Percentiles rank a stretch among this genome's conserved stretches.
Conservation (phyloP, 2,329 filamentous ascomycete species). For the Mycosphaerella sp. region DNA sequence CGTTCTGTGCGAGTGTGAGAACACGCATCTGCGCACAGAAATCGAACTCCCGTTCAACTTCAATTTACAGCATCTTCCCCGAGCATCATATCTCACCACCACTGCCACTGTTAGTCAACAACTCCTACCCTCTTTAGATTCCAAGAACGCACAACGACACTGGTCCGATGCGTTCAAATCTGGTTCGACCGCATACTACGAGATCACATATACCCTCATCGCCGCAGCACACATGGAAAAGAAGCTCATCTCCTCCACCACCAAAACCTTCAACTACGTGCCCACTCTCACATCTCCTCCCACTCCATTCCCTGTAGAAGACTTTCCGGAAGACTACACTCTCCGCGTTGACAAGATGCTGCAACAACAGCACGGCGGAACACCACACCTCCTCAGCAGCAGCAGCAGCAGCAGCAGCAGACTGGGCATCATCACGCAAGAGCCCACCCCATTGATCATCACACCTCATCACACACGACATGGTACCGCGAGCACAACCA, state of each 20-base stretch:
- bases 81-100: neutral
- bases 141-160: slow-evolving; percentile 7
- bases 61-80: slow-evolving; percentile 1
- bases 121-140: slow-evolving; percentile 12
- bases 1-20: slow-evolving; percentile 7
- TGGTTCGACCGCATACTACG: slow-evolving; percentile 6
- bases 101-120: neutral
- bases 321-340: slow-evolving; percentile 14
- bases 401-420: neutral
- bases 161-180: slow-evolving; percentile 15
- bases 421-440: slow-evolving; percentile 15
- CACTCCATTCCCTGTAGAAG: slow-evolving; percentile 8
- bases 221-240: slow-evolving; percentile 10
- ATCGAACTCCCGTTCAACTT: slow-evolving; percentile 13
- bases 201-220: slow-evolving; percentile 12
- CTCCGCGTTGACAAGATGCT: slow-evolving; percentile 9
- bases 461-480: neutral
- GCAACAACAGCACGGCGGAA: neutral
- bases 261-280: slow-evolving; percentile 9
- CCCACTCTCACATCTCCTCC: slow-evolving; percentile 1
- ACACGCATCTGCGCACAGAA: neutral
- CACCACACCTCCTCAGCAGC: neutral
- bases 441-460: slow-evolving; percentile 6
- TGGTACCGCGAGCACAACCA: neutral
- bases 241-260: slow-evolving; percentile 5